These are phyloP conservation scores for Phytophthora quininea DNA, from an alignment of 352 stramenopile species.

Conservation along the genomic window DNA sequence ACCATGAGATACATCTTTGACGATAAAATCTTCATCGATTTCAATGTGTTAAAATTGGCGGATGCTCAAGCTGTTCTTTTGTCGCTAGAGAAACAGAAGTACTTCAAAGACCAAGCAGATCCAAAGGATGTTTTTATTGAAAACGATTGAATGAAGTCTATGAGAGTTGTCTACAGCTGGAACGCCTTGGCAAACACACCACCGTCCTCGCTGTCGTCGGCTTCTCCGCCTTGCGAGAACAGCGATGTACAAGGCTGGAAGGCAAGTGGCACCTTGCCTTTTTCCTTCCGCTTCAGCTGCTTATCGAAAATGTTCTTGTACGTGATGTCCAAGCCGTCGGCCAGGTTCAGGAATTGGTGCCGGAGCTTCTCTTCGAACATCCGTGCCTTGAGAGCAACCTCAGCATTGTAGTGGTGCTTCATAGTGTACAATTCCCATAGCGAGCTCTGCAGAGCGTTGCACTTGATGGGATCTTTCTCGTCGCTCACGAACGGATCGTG, in stretches of 20 bases:
- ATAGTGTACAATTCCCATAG: constrained; percentile 96
- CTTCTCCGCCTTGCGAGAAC: constrained; percentile 36
- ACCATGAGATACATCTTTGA: too few species aligned
- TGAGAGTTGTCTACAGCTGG: constrained; percentile 59
- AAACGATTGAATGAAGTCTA: constrained; percentile 21
- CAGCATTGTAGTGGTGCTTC: constrained; percentile 94
- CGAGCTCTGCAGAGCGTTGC: constrained; percentile 91
- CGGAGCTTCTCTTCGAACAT: constrained; percentile 91
- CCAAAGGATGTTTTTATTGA: neutral
- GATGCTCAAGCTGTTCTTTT: too few species aligned
- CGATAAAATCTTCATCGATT: too few species aligned
- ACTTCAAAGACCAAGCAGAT: neutral
- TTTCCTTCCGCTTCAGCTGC: constrained; percentile 86
- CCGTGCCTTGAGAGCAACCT: constrained; percentile 90
- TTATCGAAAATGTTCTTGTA: constrained; percentile 85
- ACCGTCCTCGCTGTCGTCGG: constrained; percentile 32
- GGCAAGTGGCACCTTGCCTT: constrained; percentile 74
- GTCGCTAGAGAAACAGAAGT: too few species aligned
- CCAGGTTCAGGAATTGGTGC: constrained; percentile 75
- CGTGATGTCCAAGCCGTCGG: constrained; percentile 74
- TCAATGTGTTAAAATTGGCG: too few species aligned
- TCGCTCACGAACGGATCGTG: constrained; percentile 83
- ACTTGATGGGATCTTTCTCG: constrained; percentile 70
- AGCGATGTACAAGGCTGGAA: constrained; percentile 68
- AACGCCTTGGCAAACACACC: constrained; percentile 77